Evolutionary conservation across 2,329 filamentous ascomycete species (phyloP), one percentile per base, ranked within the genome.

Genomic region (Annulohypoxylon truncatum): DNA sequence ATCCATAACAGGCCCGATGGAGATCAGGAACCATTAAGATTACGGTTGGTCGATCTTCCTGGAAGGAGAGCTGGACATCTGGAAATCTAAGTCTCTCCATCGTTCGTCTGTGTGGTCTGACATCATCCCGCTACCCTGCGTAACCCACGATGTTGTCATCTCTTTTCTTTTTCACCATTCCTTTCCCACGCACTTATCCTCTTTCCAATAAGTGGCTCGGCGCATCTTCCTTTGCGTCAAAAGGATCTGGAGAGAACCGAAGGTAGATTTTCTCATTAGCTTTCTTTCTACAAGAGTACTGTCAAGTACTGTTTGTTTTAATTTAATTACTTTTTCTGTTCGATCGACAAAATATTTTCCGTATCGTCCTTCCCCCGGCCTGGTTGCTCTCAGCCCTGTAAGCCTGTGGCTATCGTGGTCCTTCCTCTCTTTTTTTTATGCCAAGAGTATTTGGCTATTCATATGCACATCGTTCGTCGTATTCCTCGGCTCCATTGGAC

Each of bases 111-210:
- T 67, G 42, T 63, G 35, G 55, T 71, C 69, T 74, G 72, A 74
- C 72, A 74, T 74, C 72, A 74, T 72, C 62, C 47, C 38, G 52
- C 71, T 42, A 31, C 52, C 70, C 71, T 68, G 66, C 66, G 58
- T 66, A 66, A 70, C 66, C 60, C 60, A 55, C 51, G 56, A 67
- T 62, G 64, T 56, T 68, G 63, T 73, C 68, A 67, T 69, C 59
- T 67, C 54, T 38, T 54, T 52, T 62, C 50, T 68, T 29, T 31
- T 63, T 35, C 52, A 46, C 44, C 29, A 35, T 46, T 47, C 51
- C 38, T 28, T 28, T 54, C 44, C 42, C 28, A 47, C 44, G n/a
- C 10, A 28, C 20, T 53, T 28, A 53, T 12, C 18, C 18, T 53
- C 33, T 29, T 54, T 22, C 33, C 15, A 44, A n/a, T 44, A 28